Evolutionary conservation across 805 yeast species (phyloP).

Genomic region (Barnettozyma botsteinii): DNA sequence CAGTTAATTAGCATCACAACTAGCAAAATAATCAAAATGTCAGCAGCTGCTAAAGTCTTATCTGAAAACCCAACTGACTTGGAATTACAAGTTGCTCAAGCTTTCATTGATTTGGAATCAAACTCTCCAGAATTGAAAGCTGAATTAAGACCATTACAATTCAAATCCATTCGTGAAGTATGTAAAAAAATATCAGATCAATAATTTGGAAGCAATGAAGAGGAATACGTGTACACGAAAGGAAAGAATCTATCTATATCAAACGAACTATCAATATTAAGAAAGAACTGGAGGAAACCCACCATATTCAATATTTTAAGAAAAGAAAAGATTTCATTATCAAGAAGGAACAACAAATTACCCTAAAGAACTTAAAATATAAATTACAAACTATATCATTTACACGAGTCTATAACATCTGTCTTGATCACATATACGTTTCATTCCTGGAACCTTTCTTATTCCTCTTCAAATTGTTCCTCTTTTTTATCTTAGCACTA

Average conservation of each 20-base stretch:
- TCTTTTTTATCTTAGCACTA: not conserved
- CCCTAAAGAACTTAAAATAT: too few relatives aligned
- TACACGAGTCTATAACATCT: too few relatives aligned
- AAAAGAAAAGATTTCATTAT: too few relatives aligned
- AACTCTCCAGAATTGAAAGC: conserved; percentile 94
- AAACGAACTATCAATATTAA: too few relatives aligned
- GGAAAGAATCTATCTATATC: too few relatives aligned
- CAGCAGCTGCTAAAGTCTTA: conserved; percentile 95
- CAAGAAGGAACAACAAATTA: too few relatives aligned
- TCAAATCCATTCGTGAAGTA: conserved; percentile 94
- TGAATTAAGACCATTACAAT: conserved; percentile 96
- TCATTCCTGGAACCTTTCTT: not conserved
- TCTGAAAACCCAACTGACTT: conserved; percentile 95
- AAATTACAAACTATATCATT: too few relatives aligned
- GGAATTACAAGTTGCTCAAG: conserved; percentile 99
- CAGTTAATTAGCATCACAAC: too few relatives aligned
- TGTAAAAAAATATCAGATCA: conserved; percentile 22
- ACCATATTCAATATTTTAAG: too few relatives aligned
- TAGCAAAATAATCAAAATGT: conserved; percentile 47
- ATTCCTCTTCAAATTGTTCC: not conserved
- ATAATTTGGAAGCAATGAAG: not conserved
- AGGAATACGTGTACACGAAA: not conserved
- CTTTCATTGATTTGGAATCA: conserved; percentile 91
- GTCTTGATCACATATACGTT: too few relatives aligned
- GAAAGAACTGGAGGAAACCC: too few relatives aligned